Conservation (phyloP, 2,329 filamentous ascomycete genomes). For the Trichophaea hybrida region DNA sequence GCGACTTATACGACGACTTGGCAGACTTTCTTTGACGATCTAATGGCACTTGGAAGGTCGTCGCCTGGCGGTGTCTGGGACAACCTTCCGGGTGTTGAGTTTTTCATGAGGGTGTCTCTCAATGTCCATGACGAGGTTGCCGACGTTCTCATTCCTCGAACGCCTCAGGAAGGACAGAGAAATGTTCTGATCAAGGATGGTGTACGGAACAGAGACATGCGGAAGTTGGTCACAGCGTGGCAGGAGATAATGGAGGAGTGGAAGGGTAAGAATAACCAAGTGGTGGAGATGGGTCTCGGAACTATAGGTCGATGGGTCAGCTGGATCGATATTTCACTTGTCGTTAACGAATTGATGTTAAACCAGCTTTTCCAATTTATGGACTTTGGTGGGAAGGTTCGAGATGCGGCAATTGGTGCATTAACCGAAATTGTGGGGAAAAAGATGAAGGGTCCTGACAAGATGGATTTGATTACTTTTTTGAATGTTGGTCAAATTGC, state of each 20-base stretch:
- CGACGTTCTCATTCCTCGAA: conserved; percentile 70
- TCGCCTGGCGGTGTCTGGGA: conserved; percentile 41
- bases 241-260: conserved; percentile 75
- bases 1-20: conserved; percentile 73
- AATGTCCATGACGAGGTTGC: conserved; percentile 96
- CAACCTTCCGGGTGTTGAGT: conserved; percentile 60
- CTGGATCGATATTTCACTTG: conserved; percentile 92
- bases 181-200: conserved; percentile 86
- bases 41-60: conserved; percentile 52
- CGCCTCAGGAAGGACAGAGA: conserved; percentile 63
- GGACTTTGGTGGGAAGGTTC: conserved; percentile 61
- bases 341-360: conserved; percentile 82
- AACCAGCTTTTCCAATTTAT: conserved; percentile 73
- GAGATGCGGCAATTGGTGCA: conserved; percentile 83
- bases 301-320: conserved; percentile 95
- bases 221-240: conserved; percentile 80
- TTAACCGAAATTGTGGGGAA: conserved; percentile 93
- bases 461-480: conserved; percentile 84
- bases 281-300: conserved; percentile 78
- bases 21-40: conserved; percentile 83
- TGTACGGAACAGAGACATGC: conserved; percentile 71
- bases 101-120: conserved; percentile 77
- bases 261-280: conserved; percentile 50
- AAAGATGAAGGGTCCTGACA: conserved; percentile 91
- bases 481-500: conserved; percentile 78